Evolutionary conservation across 1,284 basidiomycete species (phyloP).

Genomic region (Rhizoctonia solani): DNA sequence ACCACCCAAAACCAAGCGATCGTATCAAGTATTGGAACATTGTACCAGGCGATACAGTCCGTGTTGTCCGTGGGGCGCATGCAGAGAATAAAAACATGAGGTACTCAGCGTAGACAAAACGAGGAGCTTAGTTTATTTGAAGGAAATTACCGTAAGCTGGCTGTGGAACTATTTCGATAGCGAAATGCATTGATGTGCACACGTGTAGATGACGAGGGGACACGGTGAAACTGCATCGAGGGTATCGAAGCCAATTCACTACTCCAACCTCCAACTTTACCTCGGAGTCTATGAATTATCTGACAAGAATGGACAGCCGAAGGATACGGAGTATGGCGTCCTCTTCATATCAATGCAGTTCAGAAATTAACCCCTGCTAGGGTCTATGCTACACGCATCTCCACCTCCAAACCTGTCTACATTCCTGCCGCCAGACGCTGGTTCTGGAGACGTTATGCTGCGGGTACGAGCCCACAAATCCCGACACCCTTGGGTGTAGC

Average conservation of each 20-base stretch:
- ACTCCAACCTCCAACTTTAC: constrained; percentile 75
- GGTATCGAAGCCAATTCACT: constrained; percentile 55
- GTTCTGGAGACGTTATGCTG: constrained; percentile 69
- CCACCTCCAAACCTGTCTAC: constrained; percentile 62
- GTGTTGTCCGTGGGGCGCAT: constrained; percentile 56
- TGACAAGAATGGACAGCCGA: constrained; percentile 51
- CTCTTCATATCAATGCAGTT: no score
- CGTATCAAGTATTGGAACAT: constrained; percentile 85
- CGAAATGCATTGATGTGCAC: background rate
- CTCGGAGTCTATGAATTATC: constrained; percentile 67
- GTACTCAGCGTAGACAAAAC: constrained; percentile 72
- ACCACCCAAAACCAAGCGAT: constrained; percentile 53
- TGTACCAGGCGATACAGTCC: constrained; percentile 78
- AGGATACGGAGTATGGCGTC: no score
- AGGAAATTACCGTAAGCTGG: constrained; percentile 49
- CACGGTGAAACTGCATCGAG: background rate
- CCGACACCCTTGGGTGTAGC: constrained; percentile 45
- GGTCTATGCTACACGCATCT: constrained; percentile 73
- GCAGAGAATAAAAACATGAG: constrained; percentile 51
- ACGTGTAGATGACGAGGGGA: background rate
- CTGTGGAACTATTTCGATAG: background rate
- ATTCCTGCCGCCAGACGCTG: constrained; percentile 55
- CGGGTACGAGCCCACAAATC: constrained; percentile 62
- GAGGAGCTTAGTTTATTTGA: constrained; percentile 70
- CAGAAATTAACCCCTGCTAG: constrained; percentile 54